Percentiles rank a stretch among this genome's conserved stretches.
Evolutionary conservation across 177 flowering plant genomes (phyloP).

Genomic region (Vitis hybrid): DNA sequence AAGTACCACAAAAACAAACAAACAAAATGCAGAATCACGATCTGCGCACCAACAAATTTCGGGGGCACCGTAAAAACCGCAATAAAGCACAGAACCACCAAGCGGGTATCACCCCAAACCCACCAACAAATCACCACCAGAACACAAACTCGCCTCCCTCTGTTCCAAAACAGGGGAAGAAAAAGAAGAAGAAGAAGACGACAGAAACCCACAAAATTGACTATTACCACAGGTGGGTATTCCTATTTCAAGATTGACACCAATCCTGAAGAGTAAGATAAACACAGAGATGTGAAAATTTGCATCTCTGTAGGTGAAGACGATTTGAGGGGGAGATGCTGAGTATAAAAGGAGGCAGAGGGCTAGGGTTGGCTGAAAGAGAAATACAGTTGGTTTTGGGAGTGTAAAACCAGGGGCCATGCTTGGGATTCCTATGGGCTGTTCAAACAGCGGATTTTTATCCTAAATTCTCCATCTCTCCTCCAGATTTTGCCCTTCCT

Average conservation of each 20-base stretch:
- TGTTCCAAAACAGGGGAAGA: neutral
- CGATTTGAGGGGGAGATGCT: neutral
- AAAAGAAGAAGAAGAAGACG: neutral
- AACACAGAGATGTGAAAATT: conserved; percentile 9
- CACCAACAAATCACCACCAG: no score
- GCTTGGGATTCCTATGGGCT: conserved; percentile 47
- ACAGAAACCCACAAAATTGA: no score
- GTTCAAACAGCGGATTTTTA: conserved; percentile 39
- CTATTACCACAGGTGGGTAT: neutral
- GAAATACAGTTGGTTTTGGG: conserved; percentile 16
- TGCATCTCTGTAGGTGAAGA: conserved; percentile 12
- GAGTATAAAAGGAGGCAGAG: conserved; percentile 18
- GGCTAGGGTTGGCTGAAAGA: conserved; percentile 16
- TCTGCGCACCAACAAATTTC: conserved; percentile 18
- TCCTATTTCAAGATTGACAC: neutral
- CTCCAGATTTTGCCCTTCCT: neutral
- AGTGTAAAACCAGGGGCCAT: conserved; percentile 59
- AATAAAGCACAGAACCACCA: no score
- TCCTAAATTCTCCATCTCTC: neutral
- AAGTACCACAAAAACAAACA: conserved; percentile 6
- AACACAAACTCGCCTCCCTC: no score
- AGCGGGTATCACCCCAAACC: no score
- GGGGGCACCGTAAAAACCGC: no score
- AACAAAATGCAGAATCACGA: conserved; percentile 8
- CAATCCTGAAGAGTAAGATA: conserved; percentile 1